A percentile compares a stretch with the other conserved stretches of the same genome.
Conservation (phyloP, 2,329 filamentous ascomycete species). For the Fusarium metavorans region DNA sequence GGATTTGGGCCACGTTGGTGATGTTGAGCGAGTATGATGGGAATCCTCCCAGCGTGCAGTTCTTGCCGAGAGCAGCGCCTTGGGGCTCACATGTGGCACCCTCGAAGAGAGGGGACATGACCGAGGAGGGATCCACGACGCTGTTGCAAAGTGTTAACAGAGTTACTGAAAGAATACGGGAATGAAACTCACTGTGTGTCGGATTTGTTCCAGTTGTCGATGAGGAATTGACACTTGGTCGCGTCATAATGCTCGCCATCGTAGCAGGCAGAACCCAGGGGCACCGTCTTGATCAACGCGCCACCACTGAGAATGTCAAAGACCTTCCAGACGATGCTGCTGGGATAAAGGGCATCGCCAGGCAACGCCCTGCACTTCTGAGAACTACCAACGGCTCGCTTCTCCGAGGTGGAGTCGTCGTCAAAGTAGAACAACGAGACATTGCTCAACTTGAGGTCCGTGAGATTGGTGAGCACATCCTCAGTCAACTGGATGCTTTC, state of each 20-base stretch:
- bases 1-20: slow-evolving; percentile 56
- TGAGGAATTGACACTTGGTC: slow-evolving; percentile 42
- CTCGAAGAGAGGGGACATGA: slow-evolving; percentile 55
- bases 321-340: slow-evolving; percentile 43
- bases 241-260: slow-evolving; percentile 43
- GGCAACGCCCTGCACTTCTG: slow-evolving; percentile 48
- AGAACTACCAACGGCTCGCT: slow-evolving; percentile 18
- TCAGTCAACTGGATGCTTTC: slow-evolving; percentile 50
- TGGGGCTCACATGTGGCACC: slow-evolving; percentile 51
- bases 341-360: slow-evolving; percentile 47
- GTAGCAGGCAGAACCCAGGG: slow-evolving; percentile 48
- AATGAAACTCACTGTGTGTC: slow-evolving; percentile 15
- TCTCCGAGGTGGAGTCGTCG: slow-evolving; percentile 29
- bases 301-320: slow-evolving; percentile 50
- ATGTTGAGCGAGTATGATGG: slow-evolving; percentile 56
- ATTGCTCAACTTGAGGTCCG: slow-evolving; percentile 41
- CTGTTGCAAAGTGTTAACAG: slow-evolving; percentile 28
- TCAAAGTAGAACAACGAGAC: slow-evolving; percentile 49
- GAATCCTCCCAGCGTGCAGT: slow-evolving; percentile 55
- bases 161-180: not conserved
- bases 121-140: slow-evolving; percentile 51
- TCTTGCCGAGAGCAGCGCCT: slow-evolving; percentile 32
- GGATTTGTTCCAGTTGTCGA: slow-evolving; percentile 42
- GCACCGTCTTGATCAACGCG: slow-evolving; percentile 47
- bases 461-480: slow-evolving; percentile 46